These are phyloP conservation scores for Nothomitra cinnamomea DNA, from an alignment of 2,329 filamentous ascomycete genomes.

Conservation along the genomic window DNA sequence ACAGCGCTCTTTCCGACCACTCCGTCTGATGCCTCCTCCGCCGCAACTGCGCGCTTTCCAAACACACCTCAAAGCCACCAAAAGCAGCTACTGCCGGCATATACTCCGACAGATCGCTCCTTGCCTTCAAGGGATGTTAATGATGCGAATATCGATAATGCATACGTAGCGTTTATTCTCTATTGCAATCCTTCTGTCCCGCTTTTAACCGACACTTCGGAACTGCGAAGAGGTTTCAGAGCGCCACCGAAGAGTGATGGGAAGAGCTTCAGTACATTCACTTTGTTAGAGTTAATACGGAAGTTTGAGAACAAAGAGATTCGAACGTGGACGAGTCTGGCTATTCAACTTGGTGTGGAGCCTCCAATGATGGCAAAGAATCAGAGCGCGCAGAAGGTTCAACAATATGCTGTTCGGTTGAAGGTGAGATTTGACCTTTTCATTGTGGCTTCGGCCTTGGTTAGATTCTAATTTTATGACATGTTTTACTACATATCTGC, in stretches of 20 bases:
- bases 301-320: constrained; percentile 68
- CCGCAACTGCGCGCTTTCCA: constrained; percentile 2
- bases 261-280: constrained; percentile 66
- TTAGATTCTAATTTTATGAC: background rate
- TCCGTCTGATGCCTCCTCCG: background rate
- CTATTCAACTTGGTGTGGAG: constrained; percentile 74
- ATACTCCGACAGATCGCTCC: constrained; percentile 27
- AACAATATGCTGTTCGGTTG: constrained; percentile 81
- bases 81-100: constrained; percentile 17
- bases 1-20: background rate
- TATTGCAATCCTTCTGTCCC: constrained; percentile 78
- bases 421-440: constrained; percentile 42
- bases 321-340: constrained; percentile 84
- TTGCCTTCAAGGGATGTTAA: constrained; percentile 54
- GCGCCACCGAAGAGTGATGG: constrained; percentile 73
- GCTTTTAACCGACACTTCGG: constrained; percentile 48
- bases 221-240: constrained; percentile 59
- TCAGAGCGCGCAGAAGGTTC: constrained; percentile 82
- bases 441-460: too few relatives aligned
- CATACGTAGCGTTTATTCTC: constrained; percentile 71
- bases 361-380: constrained; percentile 66
- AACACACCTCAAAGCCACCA: constrained; percentile 8
- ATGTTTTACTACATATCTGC: constrained; percentile 8
- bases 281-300: constrained; percentile 60
- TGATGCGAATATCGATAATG: constrained; percentile 56